Evolutionary conservation across 2,329 filamentous ascomycete genomes (phyloP).

Genomic region (Biscogniauxia mediterranea): DNA sequence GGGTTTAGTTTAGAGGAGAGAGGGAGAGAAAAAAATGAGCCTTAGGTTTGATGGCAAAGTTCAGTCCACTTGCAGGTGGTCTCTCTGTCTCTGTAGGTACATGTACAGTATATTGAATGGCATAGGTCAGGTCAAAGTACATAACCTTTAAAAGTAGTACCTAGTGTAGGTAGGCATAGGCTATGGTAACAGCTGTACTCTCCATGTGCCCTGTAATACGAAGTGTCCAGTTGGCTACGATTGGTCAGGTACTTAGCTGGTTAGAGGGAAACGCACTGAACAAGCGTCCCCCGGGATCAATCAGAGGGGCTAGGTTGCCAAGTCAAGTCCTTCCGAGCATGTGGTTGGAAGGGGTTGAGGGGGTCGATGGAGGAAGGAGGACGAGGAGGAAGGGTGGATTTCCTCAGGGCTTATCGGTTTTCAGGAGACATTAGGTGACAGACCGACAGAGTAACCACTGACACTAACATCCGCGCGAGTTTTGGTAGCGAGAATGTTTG

Average conservation of each 20-base stretch:
- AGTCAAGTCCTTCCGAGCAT: too few species aligned
- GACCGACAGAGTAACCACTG: neutral
- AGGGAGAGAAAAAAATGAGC: neutral
- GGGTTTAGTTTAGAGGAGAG: too few species aligned
- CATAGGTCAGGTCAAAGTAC: too few species aligned
- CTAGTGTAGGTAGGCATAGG: too few species aligned
- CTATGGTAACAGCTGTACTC: neutral
- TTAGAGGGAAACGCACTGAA: neutral
- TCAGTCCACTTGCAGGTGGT: too few species aligned
- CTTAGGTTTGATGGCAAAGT: neutral
- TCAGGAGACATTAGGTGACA: neutral
- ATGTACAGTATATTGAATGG: neutral
- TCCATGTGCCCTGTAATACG: neutral
- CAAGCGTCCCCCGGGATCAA: too few species aligned
- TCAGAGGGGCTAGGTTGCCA: neutral
- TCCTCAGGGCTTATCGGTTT: neutral
- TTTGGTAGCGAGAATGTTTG: neutral
- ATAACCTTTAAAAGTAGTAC: too few species aligned
- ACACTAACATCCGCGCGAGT: neutral
- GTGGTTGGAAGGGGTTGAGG: neutral
- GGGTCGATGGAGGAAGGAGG: too few species aligned
- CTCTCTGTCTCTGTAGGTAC: too few species aligned
- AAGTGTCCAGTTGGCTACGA: neutral
- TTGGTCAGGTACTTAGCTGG: neutral
- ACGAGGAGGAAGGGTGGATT: neutral